Conservation (phyloP, 2,329 filamentous ascomycete genomes). For the Biscogniauxia mediterranea region DNA sequence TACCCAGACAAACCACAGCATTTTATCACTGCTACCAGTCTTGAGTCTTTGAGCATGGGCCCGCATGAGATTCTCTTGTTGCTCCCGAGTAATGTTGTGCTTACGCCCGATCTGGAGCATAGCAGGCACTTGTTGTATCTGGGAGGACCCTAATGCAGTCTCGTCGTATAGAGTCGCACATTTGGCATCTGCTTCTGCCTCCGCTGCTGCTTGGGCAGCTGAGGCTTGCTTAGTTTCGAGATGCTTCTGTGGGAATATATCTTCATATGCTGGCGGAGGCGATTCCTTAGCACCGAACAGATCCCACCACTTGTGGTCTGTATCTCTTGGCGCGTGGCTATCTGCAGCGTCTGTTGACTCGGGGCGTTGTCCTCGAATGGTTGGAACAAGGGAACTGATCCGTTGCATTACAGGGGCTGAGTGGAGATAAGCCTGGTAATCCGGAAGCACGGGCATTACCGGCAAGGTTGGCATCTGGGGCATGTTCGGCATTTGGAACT, state of each 20-base stretch:
- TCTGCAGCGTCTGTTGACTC: slow-evolving; percentile 38
- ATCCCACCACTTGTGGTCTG: slow-evolving; percentile 66
- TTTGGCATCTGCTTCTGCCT: slow-evolving; percentile 58
- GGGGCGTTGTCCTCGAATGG: slow-evolving; percentile 53
- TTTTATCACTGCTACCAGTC: slow-evolving; percentile 60
- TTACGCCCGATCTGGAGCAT: slow-evolving; percentile 61
- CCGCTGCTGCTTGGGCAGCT: slow-evolving; percentile 56
- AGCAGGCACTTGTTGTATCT: slow-evolving; percentile 34
- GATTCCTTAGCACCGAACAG: slow-evolving; percentile 48
- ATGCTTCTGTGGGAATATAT: slow-evolving; percentile 64
- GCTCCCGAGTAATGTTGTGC: slow-evolving; percentile 62
- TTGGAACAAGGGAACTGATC: slow-evolving; percentile 71
- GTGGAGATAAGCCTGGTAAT: slow-evolving; percentile 68
- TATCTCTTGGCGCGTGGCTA: slow-evolving; percentile 40
- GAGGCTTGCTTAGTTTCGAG: slow-evolving; percentile 57
- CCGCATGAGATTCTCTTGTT: slow-evolving; percentile 61
- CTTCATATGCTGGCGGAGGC: slow-evolving; percentile 73
- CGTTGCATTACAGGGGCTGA: slow-evolving; percentile 64
- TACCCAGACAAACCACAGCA: slow-evolving; percentile 70
- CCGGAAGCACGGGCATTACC: slow-evolving; percentile 63
- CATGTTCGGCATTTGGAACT: slow-evolving; percentile 63
- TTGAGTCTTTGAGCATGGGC: slow-evolving; percentile 63
- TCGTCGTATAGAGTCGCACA: slow-evolving; percentile 54
- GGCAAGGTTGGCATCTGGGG: slow-evolving; percentile 55
- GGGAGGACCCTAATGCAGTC: slow-evolving; percentile 32